Percentiles rank a stretch among this genome's conserved stretches.
Evolutionary conservation across 2,329 filamentous ascomycete species (phyloP).

Genomic region (Paraphaeosphaeria sporulosa): DNA sequence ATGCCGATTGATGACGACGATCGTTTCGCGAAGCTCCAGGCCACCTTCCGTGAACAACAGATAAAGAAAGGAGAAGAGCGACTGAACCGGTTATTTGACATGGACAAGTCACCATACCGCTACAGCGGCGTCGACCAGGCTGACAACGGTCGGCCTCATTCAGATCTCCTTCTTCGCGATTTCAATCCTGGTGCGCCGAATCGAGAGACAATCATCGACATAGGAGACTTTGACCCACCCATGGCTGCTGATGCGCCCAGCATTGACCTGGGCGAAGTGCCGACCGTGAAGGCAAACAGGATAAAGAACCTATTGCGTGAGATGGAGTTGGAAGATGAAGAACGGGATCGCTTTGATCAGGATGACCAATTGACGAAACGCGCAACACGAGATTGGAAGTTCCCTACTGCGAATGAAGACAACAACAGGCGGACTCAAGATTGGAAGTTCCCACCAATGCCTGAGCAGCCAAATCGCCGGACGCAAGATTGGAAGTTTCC

Average conservation of each 20-base stretch:
- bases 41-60: conserved; percentile 63
- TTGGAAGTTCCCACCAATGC: conserved; percentile 59
- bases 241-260: conserved; percentile 43
- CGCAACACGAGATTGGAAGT: conserved; percentile 57
- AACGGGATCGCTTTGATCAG: conserved; percentile 35
- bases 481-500: conserved; percentile 66
- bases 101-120: conserved; percentile 63
- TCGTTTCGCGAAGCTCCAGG: conserved; percentile 51
- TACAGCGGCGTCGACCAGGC: conserved; percentile 62
- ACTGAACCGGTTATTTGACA: conserved; percentile 66
- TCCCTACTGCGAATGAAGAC: conserved; percentile 22
- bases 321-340: conserved; percentile 51
- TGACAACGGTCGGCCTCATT: conserved; percentile 56
- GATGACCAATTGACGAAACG: conserved; percentile 37
- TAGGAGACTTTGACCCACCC: conserved; percentile 60
- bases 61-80: conserved; percentile 64
- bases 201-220: conserved; percentile 63
- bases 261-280: conserved; percentile 58
- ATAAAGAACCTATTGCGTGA: conserved; percentile 57
- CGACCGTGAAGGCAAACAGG: conserved; percentile 65
- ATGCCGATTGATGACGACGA: conserved; percentile 45
- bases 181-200: conserved; percentile 52
- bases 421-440: conserved; percentile 55
- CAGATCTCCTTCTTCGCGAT: conserved; percentile 63
- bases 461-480: conserved; percentile 41